Percentiles rank a stretch among this genome's conserved stretches.
Evolutionary conservation across 1,139 yeast species (phyloP).

Genomic region (Suhomyces wounanorum): DNA sequence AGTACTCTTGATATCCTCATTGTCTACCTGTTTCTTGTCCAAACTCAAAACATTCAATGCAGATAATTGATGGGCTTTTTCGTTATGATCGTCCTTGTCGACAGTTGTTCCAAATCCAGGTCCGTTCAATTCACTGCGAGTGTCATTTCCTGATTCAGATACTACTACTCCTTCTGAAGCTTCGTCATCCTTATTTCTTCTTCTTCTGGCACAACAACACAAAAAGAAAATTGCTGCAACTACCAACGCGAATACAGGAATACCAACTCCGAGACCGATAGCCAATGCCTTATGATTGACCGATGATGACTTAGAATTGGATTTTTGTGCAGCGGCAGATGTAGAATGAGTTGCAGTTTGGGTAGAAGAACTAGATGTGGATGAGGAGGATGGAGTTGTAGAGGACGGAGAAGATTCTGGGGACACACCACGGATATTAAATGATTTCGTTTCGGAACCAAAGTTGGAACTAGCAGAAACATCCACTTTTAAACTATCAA

Average conservation of each 20-base stretch:
- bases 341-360: not conserved
- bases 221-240: constrained; percentile 51
- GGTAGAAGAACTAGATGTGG: constrained; percentile 21
- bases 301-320: constrained; percentile 9
- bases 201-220: constrained; percentile 58
- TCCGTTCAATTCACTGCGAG: constrained; percentile 41
- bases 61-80: constrained; percentile 46
- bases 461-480: constrained; percentile 52
- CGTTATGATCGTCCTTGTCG: constrained; percentile 31
- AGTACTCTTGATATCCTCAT: constrained; percentile 27
- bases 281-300: constrained; percentile 57
- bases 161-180: constrained; percentile 20
- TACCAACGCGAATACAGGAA: constrained; percentile 60
- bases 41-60: constrained; percentile 55
- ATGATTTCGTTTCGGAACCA: constrained; percentile 39
- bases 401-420: constrained; percentile 18
- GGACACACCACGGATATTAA: constrained; percentile 60
- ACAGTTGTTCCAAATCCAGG: constrained; percentile 39
- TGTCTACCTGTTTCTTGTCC: constrained; percentile 34
- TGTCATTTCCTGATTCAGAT: constrained; percentile 24
- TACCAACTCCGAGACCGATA: constrained; percentile 85
- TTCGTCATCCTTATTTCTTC: constrained; percentile 27
- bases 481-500: constrained; percentile 50
- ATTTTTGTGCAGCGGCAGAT: constrained; percentile 16
- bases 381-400: constrained; percentile 12